phyloP scores from a whole-genome alignment of 108 stramenopile genomes.

The Halocafeteria seosinensis region DNA sequence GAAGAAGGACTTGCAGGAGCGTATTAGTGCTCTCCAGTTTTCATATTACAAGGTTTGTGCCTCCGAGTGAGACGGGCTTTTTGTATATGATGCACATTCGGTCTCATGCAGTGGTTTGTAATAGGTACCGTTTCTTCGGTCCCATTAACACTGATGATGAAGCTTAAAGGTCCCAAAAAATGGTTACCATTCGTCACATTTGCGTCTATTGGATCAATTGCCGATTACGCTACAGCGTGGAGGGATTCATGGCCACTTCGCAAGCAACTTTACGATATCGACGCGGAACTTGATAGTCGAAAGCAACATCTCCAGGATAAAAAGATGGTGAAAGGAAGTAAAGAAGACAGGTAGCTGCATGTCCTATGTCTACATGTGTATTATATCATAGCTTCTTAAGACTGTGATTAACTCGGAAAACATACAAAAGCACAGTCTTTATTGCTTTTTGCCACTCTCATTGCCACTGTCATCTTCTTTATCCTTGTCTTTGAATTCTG shows the following conservation, averaged over 20 bases:
- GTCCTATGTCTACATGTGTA: neutral
- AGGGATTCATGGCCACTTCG: neutral
- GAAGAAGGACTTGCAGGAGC: no score
- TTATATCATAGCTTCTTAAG: neutral
- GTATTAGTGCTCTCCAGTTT: no score
- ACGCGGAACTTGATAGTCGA: neutral
- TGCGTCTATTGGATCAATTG: neutral
- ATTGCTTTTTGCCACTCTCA: no score
- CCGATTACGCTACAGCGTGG: neutral
- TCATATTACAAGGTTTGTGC: no score
- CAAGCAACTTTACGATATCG: neutral
- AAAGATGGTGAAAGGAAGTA: neutral
- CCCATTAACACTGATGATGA: neutral
- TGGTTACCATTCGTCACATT: neutral
- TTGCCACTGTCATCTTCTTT: constrained; percentile 9
- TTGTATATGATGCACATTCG: no score
- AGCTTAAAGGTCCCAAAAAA: neutral
- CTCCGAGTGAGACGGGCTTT: no score
- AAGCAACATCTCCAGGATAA: neutral
- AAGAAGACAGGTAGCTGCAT: neutral
- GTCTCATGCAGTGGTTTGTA: neutral
- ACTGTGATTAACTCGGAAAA: neutral
- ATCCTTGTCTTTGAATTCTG: constrained; percentile 16
- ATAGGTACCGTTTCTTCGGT: neutral
- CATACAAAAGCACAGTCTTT: no score